Evolutionary conservation across 495 filamentous ascomycete genomes (phyloP).

Genomic region (Beverwykella pulmonaria): DNA sequence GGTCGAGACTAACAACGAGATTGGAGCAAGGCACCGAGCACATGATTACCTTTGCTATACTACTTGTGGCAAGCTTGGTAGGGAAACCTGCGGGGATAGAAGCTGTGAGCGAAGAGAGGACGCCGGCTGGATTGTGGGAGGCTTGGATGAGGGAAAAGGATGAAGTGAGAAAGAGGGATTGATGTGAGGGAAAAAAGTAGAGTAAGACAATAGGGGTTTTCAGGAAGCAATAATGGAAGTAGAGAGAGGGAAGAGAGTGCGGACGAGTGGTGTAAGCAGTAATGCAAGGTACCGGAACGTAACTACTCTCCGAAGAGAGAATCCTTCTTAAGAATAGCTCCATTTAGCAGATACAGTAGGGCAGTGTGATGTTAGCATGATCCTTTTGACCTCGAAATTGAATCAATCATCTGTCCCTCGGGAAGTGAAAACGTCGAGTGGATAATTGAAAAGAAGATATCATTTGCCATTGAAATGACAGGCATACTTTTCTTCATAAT

Average conservation of each 20-base stretch:
- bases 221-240: too few species aligned
- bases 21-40: conserved; percentile 6
- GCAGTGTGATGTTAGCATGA: too few species aligned
- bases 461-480: not conserved
- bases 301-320: too few species aligned
- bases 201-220: not conserved
- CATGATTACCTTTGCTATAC: conserved; percentile 1
- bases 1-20: not conserved
- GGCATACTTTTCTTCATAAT: not conserved
- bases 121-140: conserved; percentile 23
- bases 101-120: conserved; percentile 23
- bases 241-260: not conserved
- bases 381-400: too few species aligned
- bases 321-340: too few species aligned
- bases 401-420: too few species aligned
- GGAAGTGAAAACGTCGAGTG: too few species aligned
- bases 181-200: not conserved
- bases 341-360: too few species aligned
- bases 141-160: conserved; percentile 8
- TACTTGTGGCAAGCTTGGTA: conserved; percentile 5
- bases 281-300: too few species aligned
- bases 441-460: conserved; percentile 13
- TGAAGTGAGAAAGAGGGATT: not conserved
- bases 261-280: not conserved
- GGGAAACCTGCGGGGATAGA: conserved; percentile 12